These are phyloP conservation scores for Mucor sp. DNA, from an alignment of 371 early-diverging fungal genomes.

Conservation along the genomic window DNA sequence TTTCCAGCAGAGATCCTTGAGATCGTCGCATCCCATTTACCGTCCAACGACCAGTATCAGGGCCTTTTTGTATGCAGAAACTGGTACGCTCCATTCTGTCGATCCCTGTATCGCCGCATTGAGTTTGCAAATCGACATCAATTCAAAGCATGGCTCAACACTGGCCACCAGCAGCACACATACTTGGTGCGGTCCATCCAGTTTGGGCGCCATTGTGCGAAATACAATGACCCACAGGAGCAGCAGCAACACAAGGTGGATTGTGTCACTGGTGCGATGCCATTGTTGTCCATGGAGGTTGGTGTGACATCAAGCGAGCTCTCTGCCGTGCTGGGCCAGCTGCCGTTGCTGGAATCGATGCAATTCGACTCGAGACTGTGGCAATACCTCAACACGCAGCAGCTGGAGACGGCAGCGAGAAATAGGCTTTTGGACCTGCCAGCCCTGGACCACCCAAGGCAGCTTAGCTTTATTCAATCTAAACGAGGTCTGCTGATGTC, in stretches of 20 bases:
- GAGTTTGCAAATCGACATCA: constrained; percentile 4
- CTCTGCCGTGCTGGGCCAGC: neutral
- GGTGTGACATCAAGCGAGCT: constrained; percentile 12
- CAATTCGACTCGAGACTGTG: constrained; percentile 10
- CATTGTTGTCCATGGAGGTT: constrained; percentile 4
- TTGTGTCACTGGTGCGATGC: constrained; percentile 7
- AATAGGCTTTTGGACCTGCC: neutral
- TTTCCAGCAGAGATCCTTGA: constrained; percentile 13
- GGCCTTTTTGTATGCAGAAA: constrained; percentile 3
- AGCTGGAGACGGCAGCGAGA: neutral
- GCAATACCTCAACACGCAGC: neutral
- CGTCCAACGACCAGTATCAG: neutral
- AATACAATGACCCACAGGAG: neutral
- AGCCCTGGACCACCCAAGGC: constrained; percentile 14
- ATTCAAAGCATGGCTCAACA: constrained; percentile 5
- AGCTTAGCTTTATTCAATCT: constrained; percentile 5
- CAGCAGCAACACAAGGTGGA: neutral
- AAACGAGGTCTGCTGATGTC: neutral
- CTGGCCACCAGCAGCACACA: neutral
- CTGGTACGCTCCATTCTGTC: constrained; percentile 9
- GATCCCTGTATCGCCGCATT: constrained; percentile 11
- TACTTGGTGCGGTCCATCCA: neutral
- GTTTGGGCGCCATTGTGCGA: neutral
- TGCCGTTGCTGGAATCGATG: constrained; percentile 7
- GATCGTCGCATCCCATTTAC: neutral